Conservation (phyloP, 2,329 filamentous ascomycete genomes). For the Westerdykella aurantiaca region DNA sequence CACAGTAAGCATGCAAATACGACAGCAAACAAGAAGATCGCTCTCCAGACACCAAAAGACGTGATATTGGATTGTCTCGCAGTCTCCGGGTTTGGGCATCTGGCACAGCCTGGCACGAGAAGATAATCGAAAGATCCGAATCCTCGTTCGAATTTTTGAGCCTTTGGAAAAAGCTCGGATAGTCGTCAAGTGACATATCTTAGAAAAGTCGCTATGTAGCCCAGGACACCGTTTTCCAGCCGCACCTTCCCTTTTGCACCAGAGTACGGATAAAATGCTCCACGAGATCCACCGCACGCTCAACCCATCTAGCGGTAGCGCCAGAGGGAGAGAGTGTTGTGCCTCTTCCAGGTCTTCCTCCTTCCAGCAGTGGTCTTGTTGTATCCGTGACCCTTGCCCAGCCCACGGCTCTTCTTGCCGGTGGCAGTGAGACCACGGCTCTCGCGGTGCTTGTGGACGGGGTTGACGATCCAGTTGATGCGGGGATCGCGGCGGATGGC, state of each 20-base stretch:
- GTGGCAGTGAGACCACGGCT: slow-evolving; percentile 93
- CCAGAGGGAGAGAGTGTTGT: slow-evolving; percentile 99
- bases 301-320: slow-evolving; percentile 71
- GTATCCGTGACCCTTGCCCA: slow-evolving; percentile 99
- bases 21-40: too few relatives aligned
- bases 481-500: slow-evolving; percentile 97
- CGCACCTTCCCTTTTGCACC: slow-evolving; percentile 30
- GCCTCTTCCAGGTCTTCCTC: slow-evolving; percentile 99
- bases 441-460: slow-evolving; percentile 99
- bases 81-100: too few relatives aligned
- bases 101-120: too few relatives aligned
- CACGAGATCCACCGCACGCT: slow-evolving; percentile 24
- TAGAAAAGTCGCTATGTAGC: slow-evolving; percentile 24
- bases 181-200: slow-evolving; percentile 15
- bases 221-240: slow-evolving; percentile 31
- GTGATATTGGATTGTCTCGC: too few relatives aligned
- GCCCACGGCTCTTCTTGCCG: slow-evolving; percentile 98
- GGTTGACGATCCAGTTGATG: slow-evolving; percentile 99
- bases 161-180: slow-evolving; percentile 22
- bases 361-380: slow-evolving; percentile 96
- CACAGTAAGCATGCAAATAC: too few relatives aligned
- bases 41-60: too few relatives aligned
- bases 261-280: slow-evolving; percentile 27
- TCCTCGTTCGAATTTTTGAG: slow-evolving; percentile 23
- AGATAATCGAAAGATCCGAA: slow-evolving; percentile 8